Conservation (phyloP, 768 basidiomycete species). For the Suillus paluster region DNA sequence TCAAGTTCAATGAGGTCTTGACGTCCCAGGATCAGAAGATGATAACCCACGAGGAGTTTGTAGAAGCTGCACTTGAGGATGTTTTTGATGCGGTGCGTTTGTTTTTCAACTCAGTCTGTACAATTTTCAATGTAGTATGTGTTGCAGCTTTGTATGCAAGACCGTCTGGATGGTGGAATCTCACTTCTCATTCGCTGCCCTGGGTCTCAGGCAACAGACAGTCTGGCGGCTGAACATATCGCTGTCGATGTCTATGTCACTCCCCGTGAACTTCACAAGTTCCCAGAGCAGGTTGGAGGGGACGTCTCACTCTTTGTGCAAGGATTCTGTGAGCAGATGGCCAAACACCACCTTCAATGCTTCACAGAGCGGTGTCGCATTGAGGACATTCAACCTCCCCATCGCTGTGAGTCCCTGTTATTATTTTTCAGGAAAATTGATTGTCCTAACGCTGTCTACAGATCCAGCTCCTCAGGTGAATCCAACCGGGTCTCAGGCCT, state of each 20-base stretch:
- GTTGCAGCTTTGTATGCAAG: conserved; percentile 17
- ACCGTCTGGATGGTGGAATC: conserved; percentile 15
- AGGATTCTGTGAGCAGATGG: conserved; percentile 12
- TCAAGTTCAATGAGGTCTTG: conserved; percentile 3
- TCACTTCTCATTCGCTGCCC: conserved; percentile 12
- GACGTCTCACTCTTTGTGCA: conserved; percentile 5
- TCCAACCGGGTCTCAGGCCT: too few relatives aligned
- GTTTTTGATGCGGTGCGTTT: conserved; percentile 13
- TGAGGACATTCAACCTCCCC: conserved; percentile 1
- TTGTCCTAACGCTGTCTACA: too few relatives aligned
- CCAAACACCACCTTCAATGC: conserved; percentile 1
- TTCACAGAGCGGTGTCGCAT: conserved; percentile 6
- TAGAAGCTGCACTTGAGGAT: conserved; percentile 7
- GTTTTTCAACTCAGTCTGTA: neutral
- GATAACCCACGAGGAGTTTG: neutral
- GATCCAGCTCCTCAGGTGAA: too few relatives aligned
- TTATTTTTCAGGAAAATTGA: too few relatives aligned
- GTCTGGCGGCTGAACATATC: conserved; percentile 6
- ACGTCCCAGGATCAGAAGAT: neutral
- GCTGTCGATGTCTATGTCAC: conserved; percentile 11
- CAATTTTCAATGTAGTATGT: too few relatives aligned
- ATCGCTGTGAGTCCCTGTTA: neutral
- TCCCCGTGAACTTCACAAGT: neutral
- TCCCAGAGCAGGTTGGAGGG: neutral
- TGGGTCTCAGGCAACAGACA: neutral